Evolutionary conservation across 805 yeast species (phyloP).

Genomic region (Lachancea sp.): DNA sequence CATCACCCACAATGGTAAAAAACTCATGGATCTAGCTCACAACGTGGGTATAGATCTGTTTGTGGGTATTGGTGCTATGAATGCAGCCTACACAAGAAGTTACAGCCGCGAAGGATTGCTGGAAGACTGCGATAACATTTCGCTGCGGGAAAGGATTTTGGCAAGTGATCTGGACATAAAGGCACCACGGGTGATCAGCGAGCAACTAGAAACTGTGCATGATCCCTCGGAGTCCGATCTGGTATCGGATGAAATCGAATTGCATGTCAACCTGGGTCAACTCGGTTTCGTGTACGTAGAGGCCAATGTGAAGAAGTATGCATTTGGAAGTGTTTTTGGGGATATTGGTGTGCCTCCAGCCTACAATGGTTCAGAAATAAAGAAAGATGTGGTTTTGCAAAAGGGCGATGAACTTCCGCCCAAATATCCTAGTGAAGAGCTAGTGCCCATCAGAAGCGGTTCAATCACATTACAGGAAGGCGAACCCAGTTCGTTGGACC

Average conservation of each 20-base stretch:
- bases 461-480: constrained; percentile 11
- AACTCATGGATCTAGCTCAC: constrained; percentile 73
- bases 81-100: constrained; percentile 34
- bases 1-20: constrained; percentile 91
- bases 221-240: constrained; percentile 18
- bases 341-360: constrained; percentile 42
- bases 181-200: constrained; percentile 13
- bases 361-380: constrained; percentile 36
- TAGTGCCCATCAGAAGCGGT: constrained; percentile 46
- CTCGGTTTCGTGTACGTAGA: constrained; percentile 74
- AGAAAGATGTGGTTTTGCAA: constrained; percentile 51
- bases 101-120: constrained; percentile 31
- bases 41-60: constrained; percentile 46
- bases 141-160: constrained; percentile 21
- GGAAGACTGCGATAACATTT: constrained; percentile 32
- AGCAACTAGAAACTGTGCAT: constrained; percentile 17
- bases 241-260: constrained; percentile 28
- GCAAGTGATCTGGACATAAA: constrained; percentile 19
- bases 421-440: constrained; percentile 55
- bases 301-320: constrained; percentile 81
- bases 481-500: constrained; percentile 2
- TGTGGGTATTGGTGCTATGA: constrained; percentile 36
- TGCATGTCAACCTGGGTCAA: constrained; percentile 72
- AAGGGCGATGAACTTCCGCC: constrained; percentile 74
- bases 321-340: constrained; percentile 47